phyloP scores from a whole-genome alignment of 495 filamentous ascomycete species.

The Rusavskia elegans region DNA sequence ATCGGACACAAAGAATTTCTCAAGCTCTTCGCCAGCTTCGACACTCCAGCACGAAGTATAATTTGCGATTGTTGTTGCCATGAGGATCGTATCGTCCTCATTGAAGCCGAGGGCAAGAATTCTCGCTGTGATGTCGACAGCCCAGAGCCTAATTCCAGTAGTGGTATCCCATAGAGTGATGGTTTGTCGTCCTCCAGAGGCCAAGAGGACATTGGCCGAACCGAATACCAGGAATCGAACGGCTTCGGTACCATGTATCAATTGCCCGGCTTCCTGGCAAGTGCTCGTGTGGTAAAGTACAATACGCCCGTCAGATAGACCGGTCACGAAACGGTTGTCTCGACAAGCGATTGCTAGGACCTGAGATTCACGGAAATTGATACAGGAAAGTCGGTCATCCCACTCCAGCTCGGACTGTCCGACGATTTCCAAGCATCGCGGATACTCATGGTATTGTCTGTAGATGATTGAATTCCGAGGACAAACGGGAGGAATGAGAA shows the following conservation, averaged over 20 bases:
- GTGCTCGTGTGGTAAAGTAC: slow-evolving; percentile 2
- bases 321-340: slow-evolving; percentile 3
- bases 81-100: slow-evolving; percentile 7
- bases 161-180: slow-evolving; percentile 6
- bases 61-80: slow-evolving; percentile 9
- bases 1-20: background rate
- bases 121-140: slow-evolving; percentile 1
- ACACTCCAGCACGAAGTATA: slow-evolving; percentile 11
- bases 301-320: slow-evolving; percentile 1
- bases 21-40: slow-evolving; percentile 5
- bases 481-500: slow-evolving; percentile 20
- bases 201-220: slow-evolving; percentile 2
- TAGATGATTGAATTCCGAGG: slow-evolving; percentile 18
- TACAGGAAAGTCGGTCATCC: slow-evolving; percentile 18
- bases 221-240: slow-evolving; percentile 4
- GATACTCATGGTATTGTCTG: slow-evolving; percentile 8
- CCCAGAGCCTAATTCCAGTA: slow-evolving; percentile 5
- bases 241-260: slow-evolving; percentile 17
- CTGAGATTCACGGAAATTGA: slow-evolving; percentile 11
- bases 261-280: slow-evolving; percentile 12
- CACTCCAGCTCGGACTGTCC: slow-evolving; percentile 15
- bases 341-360: slow-evolving; percentile 13
- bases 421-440: slow-evolving; percentile 7
- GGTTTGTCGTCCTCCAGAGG: background rate
- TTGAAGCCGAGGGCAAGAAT: slow-evolving; percentile 5